Evolutionary conservation across 768 basidiomycete species (phyloP).

Genomic region (Auricularia sp.): DNA sequence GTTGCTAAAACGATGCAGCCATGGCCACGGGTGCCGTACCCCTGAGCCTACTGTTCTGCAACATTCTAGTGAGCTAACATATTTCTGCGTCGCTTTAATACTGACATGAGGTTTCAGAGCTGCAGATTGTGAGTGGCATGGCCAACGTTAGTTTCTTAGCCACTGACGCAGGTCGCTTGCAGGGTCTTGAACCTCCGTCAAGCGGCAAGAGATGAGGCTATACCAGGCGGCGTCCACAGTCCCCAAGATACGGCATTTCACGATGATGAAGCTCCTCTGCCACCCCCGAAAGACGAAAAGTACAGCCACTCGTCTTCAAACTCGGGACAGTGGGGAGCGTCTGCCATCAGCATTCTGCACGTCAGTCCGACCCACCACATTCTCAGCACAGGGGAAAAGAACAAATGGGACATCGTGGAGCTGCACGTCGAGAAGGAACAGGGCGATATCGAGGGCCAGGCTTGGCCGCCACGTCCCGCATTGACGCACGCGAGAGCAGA

Average conservation of each 20-base stretch:
- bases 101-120: neutral
- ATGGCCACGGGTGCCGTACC: neutral
- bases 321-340: neutral
- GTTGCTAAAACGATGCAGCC: neutral
- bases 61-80: neutral
- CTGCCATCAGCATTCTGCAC: neutral
- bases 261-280: neutral
- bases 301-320: neutral
- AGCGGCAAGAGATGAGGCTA: neutral
- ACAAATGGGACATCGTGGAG: too few relatives aligned
- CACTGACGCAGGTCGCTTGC: neutral
- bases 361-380: too few relatives aligned
- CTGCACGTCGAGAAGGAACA: neutral
- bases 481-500: neutral
- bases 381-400: too few relatives aligned
- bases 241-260: neutral
- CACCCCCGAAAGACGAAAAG: neutral
- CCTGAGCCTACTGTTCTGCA: neutral
- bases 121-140: neutral
- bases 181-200: neutral
- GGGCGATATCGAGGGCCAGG: neutral
- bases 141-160: neutral
- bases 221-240: neutral
- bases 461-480: neutral
- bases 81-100: neutral